Conservation (phyloP, 352 stramenopile species). For the Globisporangium solare region DNA sequence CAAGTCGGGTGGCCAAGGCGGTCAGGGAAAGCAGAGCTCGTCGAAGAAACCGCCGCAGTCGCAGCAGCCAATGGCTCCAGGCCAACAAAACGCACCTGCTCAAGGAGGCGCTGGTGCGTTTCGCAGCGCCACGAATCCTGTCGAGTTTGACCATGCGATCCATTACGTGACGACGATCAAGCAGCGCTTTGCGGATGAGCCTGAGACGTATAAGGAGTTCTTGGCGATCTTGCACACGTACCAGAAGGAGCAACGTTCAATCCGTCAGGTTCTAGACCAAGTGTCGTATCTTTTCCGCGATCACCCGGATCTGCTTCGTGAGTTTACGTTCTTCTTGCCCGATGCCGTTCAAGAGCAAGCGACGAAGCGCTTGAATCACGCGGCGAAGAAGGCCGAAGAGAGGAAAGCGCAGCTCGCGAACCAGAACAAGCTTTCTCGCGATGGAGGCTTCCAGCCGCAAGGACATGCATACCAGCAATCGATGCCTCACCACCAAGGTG, state of each 20-base stretch:
- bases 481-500: slow-evolving; percentile 8
- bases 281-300: slow-evolving; percentile 98
- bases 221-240: slow-evolving; percentile 99
- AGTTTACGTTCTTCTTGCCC: slow-evolving; percentile 99
- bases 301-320: slow-evolving; percentile 97
- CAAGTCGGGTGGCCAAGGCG: slow-evolving; percentile 17
- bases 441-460: slow-evolving; percentile 22
- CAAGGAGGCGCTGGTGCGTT: slow-evolving; percentile 17
- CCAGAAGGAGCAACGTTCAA: slow-evolving; percentile 98
- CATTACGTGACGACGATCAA: slow-evolving; percentile 99
- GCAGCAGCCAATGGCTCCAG: slow-evolving; percentile 14
- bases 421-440: slow-evolving; percentile 32
- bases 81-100: slow-evolving; percentile 1
- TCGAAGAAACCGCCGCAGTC: slow-evolving; percentile 50
- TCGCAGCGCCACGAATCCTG: slow-evolving; percentile 73
- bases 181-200: slow-evolving; percentile 96
- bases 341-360: slow-evolving; percentile 98
- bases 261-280: slow-evolving; percentile 97
- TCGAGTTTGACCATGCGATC: slow-evolving; percentile 99
- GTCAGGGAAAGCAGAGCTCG: slow-evolving; percentile 32
- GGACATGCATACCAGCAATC: slow-evolving; percentile 18
- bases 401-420: slow-evolving; percentile 70
- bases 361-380: slow-evolving; percentile 93
- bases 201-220: slow-evolving; percentile 99
- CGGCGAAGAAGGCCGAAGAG: slow-evolving; percentile 92